phyloP scores from a whole-genome alignment of 352 stramenopile species.

The Globisporangium cederbergense region DNA sequence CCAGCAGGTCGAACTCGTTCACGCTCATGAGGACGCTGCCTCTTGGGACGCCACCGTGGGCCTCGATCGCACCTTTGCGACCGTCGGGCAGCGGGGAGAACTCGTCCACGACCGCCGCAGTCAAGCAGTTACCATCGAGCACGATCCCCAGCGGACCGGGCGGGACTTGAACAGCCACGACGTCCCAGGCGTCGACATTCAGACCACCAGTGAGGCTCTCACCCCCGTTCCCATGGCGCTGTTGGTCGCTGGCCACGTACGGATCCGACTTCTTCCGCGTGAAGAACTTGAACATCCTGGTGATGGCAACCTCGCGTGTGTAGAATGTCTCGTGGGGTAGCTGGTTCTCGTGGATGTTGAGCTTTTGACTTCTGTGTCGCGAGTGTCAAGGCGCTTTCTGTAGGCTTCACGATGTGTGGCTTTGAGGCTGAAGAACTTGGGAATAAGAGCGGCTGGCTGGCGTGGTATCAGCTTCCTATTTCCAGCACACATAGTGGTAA shows the following conservation, averaged over 20 bases:
- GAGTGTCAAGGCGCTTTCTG: not conserved
- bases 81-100: conserved; percentile 38
- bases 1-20: conserved; percentile 56
- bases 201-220: not conserved
- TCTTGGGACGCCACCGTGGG: conserved; percentile 31
- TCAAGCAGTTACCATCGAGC: conserved; percentile 41
- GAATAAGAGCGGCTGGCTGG: not conserved
- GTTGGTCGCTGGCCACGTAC: not conserved
- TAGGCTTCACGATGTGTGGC: not conserved
- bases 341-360: not conserved
- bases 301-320: not conserved
- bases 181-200: conserved; percentile 20
- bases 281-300: conserved; percentile 13
- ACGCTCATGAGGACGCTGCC: conserved; percentile 56
- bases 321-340: not conserved
- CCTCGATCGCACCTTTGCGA: conserved; percentile 43
- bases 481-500: not conserved
- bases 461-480: not conserved
- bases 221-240: not conserved
- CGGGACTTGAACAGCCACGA: conserved; percentile 45
- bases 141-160: conserved; percentile 55
- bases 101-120: conserved; percentile 45
- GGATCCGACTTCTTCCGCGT: conserved; percentile 3
- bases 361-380: not conserved
- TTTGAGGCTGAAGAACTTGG: not conserved